Evolutionary conservation across 2,329 filamentous ascomycete genomes (phyloP), one percentile per base, ranked within the genome.

Genomic region (Chaetomium strumarium): DNA sequence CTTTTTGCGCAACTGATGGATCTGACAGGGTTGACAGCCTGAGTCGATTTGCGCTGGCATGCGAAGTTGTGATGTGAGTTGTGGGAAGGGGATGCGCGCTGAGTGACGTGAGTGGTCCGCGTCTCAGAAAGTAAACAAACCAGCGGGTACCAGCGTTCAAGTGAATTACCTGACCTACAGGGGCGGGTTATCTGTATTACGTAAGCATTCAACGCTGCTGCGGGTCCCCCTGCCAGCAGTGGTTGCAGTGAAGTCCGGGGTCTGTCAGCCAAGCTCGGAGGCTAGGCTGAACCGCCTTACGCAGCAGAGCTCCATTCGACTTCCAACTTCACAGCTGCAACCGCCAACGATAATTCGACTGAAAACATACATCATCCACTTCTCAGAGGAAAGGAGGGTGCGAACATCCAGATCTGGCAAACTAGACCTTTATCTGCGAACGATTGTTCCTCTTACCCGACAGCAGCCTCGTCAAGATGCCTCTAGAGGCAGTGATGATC

Each of bases 401-500:
- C 33, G 4, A 34, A 34, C 14, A 34, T 24, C 33, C 12, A 34
- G 33, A 12, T 34, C 33, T 10, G 13, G 33, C 5, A 34, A 12
- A 34, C 33, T 10, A 34, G 33, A 5, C 5, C 33, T 14, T 34
- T 34, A 34, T 34, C 33, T 11, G 33, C 34, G 11, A n/a, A n/a
- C 24, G 24, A 24, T 7, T 7, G 24, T 24, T 24, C 24, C 24
- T 24, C 24, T 24, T 24, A 24, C 24, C 7, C 34, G 12, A 37
- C 13, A 37, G 13, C 34, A 37, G 59, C 64, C 71, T 71, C 44
- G 73, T 71, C 83, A 91, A 79, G 68, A 99, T 99, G 93, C 88
- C 86, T 74, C 85, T 99, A 73, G 93, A 99, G 84, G 95, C 93
- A 76, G 95, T 95, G 59, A 97, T 99, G 91, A 89, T 99, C 72